phyloP scores from a whole-genome alignment of 139 green algal genomes.

The Coelastrella sp. region DNA sequence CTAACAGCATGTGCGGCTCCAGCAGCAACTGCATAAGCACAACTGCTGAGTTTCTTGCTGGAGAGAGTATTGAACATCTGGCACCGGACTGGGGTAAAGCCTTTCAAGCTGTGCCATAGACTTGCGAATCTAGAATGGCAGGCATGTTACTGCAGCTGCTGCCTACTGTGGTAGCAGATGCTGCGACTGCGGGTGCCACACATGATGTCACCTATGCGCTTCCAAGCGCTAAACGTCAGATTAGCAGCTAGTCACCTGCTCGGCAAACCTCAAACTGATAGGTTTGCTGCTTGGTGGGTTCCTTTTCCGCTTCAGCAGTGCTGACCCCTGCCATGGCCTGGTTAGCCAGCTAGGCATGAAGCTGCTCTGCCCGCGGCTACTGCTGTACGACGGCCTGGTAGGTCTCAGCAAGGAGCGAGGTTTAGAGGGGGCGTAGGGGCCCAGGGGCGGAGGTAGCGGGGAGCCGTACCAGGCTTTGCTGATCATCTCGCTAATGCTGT shows the following conservation, averaged over 20 bases:
- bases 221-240: not conserved
- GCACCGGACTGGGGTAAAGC: too few relatives aligned
- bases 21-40: too few relatives aligned
- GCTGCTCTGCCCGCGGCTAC: not conserved
- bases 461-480: not conserved
- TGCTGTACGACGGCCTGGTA: not conserved
- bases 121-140: too few relatives aligned
- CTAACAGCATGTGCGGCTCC: too few relatives aligned
- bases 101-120: too few relatives aligned
- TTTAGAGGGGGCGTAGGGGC: constrained; percentile 1
- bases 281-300: not conserved
- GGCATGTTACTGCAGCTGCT: too few relatives aligned
- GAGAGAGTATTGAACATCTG: too few relatives aligned
- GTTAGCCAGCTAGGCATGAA: not conserved
- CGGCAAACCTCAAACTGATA: not conserved
- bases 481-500: not conserved
- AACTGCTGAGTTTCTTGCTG: too few relatives aligned
- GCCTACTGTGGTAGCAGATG: too few relatives aligned
- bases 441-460: not conserved
- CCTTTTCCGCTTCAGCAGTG: not conserved
- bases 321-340: not conserved
- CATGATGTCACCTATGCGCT: not conserved
- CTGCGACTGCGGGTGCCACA: not conserved
- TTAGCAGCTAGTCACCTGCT: not conserved
- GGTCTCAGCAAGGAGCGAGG: not conserved